These are phyloP conservation scores for Physcomitrium patens DNA, from an alignment of 225 moss, liverwort and hornwort genomes.

Conservation along the genomic window DNA sequence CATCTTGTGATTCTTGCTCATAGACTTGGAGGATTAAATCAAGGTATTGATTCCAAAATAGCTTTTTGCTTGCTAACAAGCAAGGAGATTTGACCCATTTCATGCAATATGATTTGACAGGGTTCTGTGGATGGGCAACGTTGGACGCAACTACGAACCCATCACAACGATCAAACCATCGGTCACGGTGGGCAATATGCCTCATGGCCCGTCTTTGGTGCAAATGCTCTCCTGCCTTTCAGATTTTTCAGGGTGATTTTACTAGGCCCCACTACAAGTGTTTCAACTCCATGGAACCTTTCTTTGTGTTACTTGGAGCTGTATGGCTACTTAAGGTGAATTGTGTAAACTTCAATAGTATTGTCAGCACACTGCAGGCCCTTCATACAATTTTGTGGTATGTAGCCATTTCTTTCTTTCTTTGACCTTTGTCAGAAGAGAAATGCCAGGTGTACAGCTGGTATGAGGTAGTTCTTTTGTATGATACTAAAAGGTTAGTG, in stretches of 20 bases:
- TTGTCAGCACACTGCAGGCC: neutral
- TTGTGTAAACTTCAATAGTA: neutral
- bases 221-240: conserved; percentile 69
- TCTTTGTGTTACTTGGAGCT: conserved; percentile 87
- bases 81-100: neutral
- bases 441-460: conserved; percentile 10
- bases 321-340: conserved; percentile 90
- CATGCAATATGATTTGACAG: conserved; percentile 36
- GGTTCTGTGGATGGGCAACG: conserved; percentile 84
- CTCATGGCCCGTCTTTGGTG: conserved; percentile 90
- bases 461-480: neutral
- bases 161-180: conserved; percentile 75
- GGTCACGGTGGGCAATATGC: conserved; percentile 80
- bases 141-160: conserved; percentile 81
- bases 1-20: neutral
- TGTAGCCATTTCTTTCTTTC: conserved; percentile 7
- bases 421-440: conserved; percentile 13
- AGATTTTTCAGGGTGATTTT: conserved; percentile 77
- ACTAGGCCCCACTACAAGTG: conserved; percentile 66
- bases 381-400: conserved; percentile 12
- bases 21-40: neutral
- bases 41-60: neutral
- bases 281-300: conserved; percentile 83
- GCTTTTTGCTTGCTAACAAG: neutral
- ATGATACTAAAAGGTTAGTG: conserved; percentile 16